Evolutionary conservation across 192 early-diverging fungal genomes (phyloP), one percentile per base, ranked within the genome.

Genomic region (Linnemannia schmuckeri): DNA sequence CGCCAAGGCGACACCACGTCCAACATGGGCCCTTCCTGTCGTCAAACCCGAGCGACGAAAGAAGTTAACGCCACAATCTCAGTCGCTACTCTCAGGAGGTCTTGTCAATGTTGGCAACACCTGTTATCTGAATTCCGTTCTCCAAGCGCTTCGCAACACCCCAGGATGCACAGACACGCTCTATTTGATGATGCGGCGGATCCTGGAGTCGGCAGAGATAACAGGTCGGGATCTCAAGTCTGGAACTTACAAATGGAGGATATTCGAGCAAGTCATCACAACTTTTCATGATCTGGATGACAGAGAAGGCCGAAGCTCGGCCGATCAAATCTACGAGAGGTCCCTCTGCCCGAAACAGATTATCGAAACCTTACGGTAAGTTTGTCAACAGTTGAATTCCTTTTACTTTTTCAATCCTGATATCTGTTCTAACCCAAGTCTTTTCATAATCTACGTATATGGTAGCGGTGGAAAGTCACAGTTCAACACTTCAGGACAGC

Each of bases 41-140:
- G 27, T 82, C 75, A 81, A 77, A n/a, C 57, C 68, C 5, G 17
- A 70, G 5, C 61, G 38, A 41, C 78, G 75, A 44, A 77, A 40
- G 44, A 12, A 66, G 4, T 61, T 87, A 22, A 68, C 79, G 3
- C 24, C 74, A 46, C n/a, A 27, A 1, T 87, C 85, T 0, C 76
- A 49, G 2, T 33, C 63, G 3, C 24, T 81, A 9, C 79, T 87
- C 33, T 87, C 85, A 17, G 85, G 85, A 27, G 85, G 85, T 13
- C 72, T 87, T 12, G 81, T 77, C 6, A 87, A 87, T 55, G 8
- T 55, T 35, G 77, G 79, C 30, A 87, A 87, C 57, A 87, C 80
- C 13, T 87, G 85, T 42, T 87, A 87, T 69, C 71, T 87, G 3
- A 87, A 87, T 46, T 87, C 85, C 3, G 80, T 87, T 52, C 44